phyloP scores from a whole-genome alignment of 169 alveolate species.

The Plasmodium gonderi region DNA sequence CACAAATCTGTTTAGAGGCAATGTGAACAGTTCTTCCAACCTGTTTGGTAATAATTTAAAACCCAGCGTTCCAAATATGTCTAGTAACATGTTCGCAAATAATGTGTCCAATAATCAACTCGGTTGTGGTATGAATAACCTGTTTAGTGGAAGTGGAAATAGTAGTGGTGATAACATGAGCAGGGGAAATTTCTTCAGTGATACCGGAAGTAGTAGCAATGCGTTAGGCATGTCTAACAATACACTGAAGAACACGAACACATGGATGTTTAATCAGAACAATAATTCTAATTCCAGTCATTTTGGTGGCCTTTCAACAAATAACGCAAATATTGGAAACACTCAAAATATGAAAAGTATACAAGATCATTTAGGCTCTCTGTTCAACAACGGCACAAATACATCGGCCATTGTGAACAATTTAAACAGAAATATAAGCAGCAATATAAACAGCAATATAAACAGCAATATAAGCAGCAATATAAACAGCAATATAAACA shows the following conservation, averaged over 20 bases:
- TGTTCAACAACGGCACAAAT: neutral
- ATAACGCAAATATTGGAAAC: conserved; percentile 1
- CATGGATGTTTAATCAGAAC: conserved; percentile 4
- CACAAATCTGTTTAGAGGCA: neutral
- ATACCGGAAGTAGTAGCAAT: neutral
- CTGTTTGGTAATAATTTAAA: neutral
- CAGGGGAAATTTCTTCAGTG: conserved; percentile 8
- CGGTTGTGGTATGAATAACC: neutral
- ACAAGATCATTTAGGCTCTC: neutral
- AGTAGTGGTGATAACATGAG: neutral
- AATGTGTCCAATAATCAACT: neutral
- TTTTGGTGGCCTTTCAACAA: conserved; percentile 7
- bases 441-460: neutral
- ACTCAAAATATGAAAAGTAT: neutral
- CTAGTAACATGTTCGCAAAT: neutral
- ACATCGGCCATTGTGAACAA: neutral
- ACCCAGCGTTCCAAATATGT: neutral
- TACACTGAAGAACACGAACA: neutral
- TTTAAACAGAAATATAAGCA: too few species aligned
- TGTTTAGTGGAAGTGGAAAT: conserved; percentile 9
- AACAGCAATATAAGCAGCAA: neutral
- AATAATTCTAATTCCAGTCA: neutral
- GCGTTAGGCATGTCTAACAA: conserved; percentile 16
- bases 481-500: neutral
- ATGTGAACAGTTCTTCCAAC: neutral